A percentile compares a stretch with the other conserved stretches of the same genome.
phyloP scores from a whole-genome alignment of 306 rosid genomes.

The Bauhinia variegata region DNA sequence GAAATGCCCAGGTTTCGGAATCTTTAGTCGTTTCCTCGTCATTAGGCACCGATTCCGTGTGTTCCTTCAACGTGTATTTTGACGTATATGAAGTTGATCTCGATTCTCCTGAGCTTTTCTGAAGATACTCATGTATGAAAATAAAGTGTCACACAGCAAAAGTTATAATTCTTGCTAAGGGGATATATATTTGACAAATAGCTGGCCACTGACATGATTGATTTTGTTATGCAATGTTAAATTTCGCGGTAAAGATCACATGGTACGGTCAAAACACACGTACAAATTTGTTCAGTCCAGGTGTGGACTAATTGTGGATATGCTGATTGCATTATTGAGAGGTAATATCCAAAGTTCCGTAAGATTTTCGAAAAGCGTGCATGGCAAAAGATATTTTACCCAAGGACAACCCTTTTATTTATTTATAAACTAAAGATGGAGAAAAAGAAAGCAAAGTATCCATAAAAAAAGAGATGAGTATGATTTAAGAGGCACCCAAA shows the following conservation, averaged over 20 bases:
- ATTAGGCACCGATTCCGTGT: no score
- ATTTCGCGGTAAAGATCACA: conserved; percentile 15
- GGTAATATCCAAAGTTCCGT: conserved; percentile 32
- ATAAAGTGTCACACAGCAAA: no score
- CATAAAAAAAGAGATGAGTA: conserved; percentile 12
- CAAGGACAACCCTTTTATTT: conserved; percentile 16
- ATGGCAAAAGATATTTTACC: conserved; percentile 34
- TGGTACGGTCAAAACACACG: conserved; percentile 19
- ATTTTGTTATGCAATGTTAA: conserved; percentile 3
- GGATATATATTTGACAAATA: no score
- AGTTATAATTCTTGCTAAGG: no score
- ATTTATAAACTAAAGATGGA: not conserved
- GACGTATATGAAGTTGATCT: no score
- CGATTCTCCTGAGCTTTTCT: no score
- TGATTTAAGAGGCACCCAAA: conserved; percentile 13
- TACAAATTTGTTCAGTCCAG: conserved; percentile 35
- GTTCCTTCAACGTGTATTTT: no score
- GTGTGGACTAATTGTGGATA: conserved; percentile 25
- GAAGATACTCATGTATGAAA: no score
- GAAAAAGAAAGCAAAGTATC: conserved; percentile 22
- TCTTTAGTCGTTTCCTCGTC: no score
- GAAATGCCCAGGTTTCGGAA: no score
- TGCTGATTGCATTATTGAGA: conserved; percentile 34
- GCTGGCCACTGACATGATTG: conserved; percentile 5
- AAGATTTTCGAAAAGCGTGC: conserved; percentile 41